A percentile compares a stretch with the other conserved stretches of the same genome.
phyloP scores from a whole-genome alignment of 1,139 yeast species.

The Pichia sp. region DNA sequence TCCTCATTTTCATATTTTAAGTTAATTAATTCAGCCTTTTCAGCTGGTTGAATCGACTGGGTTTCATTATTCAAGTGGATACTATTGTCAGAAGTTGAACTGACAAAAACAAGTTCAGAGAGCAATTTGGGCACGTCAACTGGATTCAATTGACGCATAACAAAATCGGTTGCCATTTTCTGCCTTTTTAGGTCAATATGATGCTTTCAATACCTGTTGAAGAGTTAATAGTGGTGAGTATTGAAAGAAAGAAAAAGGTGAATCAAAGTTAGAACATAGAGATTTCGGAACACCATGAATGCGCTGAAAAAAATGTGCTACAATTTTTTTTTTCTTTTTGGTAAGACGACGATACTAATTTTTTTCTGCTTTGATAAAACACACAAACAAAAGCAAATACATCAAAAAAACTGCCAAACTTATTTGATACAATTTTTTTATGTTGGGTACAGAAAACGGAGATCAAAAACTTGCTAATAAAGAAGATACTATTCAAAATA shows the following conservation, averaged over 20 bases:
- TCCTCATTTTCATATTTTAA: background rate
- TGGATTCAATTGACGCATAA: background rate
- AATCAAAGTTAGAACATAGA: background rate
- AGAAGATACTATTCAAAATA: too few relatives aligned
- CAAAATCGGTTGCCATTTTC: background rate
- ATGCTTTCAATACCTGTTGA: background rate
- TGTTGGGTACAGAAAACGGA: background rate
- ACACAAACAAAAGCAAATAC: background rate
- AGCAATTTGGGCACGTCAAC: background rate
- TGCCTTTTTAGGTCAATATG: background rate
- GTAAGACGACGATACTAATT: background rate
- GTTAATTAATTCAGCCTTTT: background rate
- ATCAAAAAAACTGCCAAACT: background rate
- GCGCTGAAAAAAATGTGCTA: background rate
- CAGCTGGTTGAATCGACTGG: background rate
- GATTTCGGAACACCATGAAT: background rate
- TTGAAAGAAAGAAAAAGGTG: background rate
- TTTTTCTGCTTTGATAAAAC: background rate
- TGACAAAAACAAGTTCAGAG: slow-evolving; percentile 1
- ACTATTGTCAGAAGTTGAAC: slow-evolving; percentile 3
- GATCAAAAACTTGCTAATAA: background rate
- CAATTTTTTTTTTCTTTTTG: background rate
- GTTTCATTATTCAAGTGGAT: slow-evolving; percentile 3
- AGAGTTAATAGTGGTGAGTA: background rate
- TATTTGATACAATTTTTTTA: background rate